phyloP scores from a whole-genome alignment of 768 basidiomycete species.

The Fomitopsis pulvina region DNA sequence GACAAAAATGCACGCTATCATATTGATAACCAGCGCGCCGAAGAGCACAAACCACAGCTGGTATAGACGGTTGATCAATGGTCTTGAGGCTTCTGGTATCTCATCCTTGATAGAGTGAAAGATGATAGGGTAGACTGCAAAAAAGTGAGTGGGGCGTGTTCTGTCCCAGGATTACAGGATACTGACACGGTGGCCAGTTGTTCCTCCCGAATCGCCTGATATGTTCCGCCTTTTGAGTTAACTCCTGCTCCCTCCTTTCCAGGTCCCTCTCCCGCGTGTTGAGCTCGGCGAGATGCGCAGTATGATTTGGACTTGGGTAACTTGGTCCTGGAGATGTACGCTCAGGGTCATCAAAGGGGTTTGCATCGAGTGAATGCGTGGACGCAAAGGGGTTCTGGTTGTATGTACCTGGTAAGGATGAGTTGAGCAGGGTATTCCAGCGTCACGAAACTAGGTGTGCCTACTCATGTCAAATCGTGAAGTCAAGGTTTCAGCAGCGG shows the following conservation, averaged over 20 bases:
- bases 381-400: constrained; percentile 82
- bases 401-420: constrained; percentile 19
- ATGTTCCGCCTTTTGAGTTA: constrained; percentile 60
- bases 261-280: constrained; percentile 77
- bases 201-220: constrained; percentile 73
- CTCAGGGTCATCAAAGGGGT: constrained; percentile 83
- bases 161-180: neutral
- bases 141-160: neutral
- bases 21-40: constrained; percentile 78
- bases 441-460: neutral
- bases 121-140: constrained; percentile 83
- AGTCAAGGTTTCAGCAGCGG: neutral
- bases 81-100: constrained; percentile 75
- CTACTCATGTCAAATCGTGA: neutral
- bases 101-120: constrained; percentile 90
- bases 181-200: constrained; percentile 91
- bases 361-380: constrained; percentile 76
- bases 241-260: constrained; percentile 69
- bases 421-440: neutral
- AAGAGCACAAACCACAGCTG: constrained; percentile 91
- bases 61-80: constrained; percentile 80
- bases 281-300: constrained; percentile 54
- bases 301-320: constrained; percentile 25
- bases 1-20: constrained; percentile 85
- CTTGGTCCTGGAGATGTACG: neutral